A percentile compares a stretch with the other conserved stretches of the same genome.
Conservation (phyloP, 352 stramenopile species). For the Phytophthora pseudosyringae region DNA sequence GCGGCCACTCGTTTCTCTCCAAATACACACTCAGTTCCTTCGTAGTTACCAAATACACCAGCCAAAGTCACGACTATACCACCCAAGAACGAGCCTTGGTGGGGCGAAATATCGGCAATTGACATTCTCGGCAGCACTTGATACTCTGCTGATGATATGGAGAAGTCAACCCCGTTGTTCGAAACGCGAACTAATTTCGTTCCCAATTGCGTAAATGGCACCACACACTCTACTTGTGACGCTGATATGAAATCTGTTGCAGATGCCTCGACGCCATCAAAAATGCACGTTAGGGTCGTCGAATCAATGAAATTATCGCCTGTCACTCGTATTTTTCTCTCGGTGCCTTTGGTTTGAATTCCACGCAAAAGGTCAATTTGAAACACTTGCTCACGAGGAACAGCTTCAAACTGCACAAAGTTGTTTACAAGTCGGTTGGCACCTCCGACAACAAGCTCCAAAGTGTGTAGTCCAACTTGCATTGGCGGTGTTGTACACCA, state of each 20-base stretch:
- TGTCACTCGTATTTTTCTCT: slow-evolving; percentile 39
- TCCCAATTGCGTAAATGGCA: slow-evolving; percentile 56
- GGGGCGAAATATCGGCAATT: slow-evolving; percentile 41
- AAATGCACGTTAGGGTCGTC: slow-evolving; percentile 45
- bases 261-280: slow-evolving; percentile 39
- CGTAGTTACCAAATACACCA: slow-evolving; percentile 45
- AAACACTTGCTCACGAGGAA: slow-evolving; percentile 42
- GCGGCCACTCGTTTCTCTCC: slow-evolving; percentile 34
- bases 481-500: slow-evolving; percentile 41
- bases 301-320: slow-evolving; percentile 66
- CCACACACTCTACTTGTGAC: slow-evolving; percentile 54
- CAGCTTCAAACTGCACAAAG: slow-evolving; percentile 41
- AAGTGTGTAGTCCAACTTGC: slow-evolving; percentile 28
- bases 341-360: slow-evolving; percentile 21
- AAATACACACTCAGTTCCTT: slow-evolving; percentile 53
- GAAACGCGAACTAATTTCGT: slow-evolving; percentile 49
- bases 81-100: slow-evolving; percentile 36
- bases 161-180: slow-evolving; percentile 70
- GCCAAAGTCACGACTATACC: slow-evolving; percentile 46
- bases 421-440: slow-evolving; percentile 27
- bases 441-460: slow-evolving; percentile 41
- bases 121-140: slow-evolving; percentile 46
- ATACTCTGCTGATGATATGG: slow-evolving; percentile 25
- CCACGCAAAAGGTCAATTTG: slow-evolving; percentile 35
- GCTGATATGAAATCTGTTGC: slow-evolving; percentile 51